A percentile compares a stretch with the other conserved stretches of the same genome.
phyloP scores from a whole-genome alignment of 192 early-diverging fungal genomes.

The Coemansia sp. region DNA sequence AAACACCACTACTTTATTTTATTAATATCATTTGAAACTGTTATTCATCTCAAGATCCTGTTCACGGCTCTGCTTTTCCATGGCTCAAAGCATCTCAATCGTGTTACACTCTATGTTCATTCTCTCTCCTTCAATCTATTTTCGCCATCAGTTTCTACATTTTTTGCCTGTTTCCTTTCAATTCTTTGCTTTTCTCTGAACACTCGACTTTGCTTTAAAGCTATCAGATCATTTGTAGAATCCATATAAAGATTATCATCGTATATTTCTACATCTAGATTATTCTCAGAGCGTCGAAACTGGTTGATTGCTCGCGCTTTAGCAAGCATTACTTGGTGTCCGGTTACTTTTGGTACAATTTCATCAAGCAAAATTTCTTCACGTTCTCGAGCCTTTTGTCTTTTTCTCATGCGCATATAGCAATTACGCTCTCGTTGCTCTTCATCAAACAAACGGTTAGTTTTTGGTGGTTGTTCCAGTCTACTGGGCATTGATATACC shows the following conservation, averaged over 20 bases:
- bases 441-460: slow-evolving; percentile 11
- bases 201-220: slow-evolving; percentile 38
- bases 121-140: slow-evolving; percentile 43
- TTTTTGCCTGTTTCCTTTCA: slow-evolving; percentile 5
- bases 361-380: slow-evolving; percentile 45
- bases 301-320: slow-evolving; percentile 29
- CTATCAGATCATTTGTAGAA: slow-evolving; percentile 40
- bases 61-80: slow-evolving; percentile 58
- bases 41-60: slow-evolving; percentile 29
- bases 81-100: slow-evolving; percentile 62
- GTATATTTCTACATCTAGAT: slow-evolving; percentile 23
- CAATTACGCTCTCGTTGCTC: slow-evolving; percentile 29
- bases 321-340: slow-evolving; percentile 33
- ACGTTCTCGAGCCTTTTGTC: slow-evolving; percentile 21
- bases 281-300: slow-evolving; percentile 18
- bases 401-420: slow-evolving; percentile 17
- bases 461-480: neutral
- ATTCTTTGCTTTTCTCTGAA: slow-evolving; percentile 27
- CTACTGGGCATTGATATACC: slow-evolving; percentile 8
- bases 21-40: neutral
- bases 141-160: slow-evolving; percentile 25
- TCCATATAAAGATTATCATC: slow-evolving; percentile 44
- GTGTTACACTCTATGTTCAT: slow-evolving; percentile 69
- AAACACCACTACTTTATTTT: neutral
- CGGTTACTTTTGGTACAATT: slow-evolving; percentile 47